Conservation (phyloP, 2,329 filamentous ascomycete genomes). For the Gyromitra esculenta region DNA sequence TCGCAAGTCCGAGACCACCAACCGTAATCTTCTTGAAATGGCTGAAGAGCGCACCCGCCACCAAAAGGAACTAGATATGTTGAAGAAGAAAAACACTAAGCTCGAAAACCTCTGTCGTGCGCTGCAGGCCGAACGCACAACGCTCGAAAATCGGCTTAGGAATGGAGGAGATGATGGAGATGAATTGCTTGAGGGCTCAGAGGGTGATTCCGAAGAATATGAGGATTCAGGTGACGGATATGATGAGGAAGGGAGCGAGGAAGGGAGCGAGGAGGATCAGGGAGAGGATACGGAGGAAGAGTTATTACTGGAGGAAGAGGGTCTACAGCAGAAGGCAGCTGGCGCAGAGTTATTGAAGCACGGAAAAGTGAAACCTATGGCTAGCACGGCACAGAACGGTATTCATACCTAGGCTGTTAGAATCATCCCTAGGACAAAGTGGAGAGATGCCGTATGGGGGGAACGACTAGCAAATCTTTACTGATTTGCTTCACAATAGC, state of each 20-base stretch:
- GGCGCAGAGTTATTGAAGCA: slow-evolving; percentile 5
- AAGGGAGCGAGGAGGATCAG: slow-evolving; percentile 47
- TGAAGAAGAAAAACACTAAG: slow-evolving; percentile 86
- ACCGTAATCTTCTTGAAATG: slow-evolving; percentile 96
- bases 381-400: slow-evolving; percentile 19
- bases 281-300: slow-evolving; percentile 45
- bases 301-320: slow-evolving; percentile 29
- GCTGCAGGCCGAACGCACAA: slow-evolving; percentile 93
- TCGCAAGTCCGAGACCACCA: slow-evolving; percentile 91
- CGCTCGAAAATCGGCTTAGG: slow-evolving; percentile 71
- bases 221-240: slow-evolving; percentile 67
- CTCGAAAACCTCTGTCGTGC: slow-evolving; percentile 93
- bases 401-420: slow-evolving; percentile 25
- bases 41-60: slow-evolving; percentile 86
- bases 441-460: slow-evolving; percentile 10
- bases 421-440: slow-evolving; percentile 1
- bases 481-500: neutral
- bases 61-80: slow-evolving; percentile 78
- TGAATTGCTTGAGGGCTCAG: slow-evolving; percentile 64
- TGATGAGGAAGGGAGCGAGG: slow-evolving; percentile 65
- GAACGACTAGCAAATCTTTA: neutral
- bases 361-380: slow-evolving; percentile 26
- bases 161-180: slow-evolving; percentile 67
- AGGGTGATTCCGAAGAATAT: slow-evolving; percentile 69
- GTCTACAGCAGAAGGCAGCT: slow-evolving; percentile 32